These are phyloP conservation scores for Sphaerulina populicola DNA, from an alignment of 2,329 filamentous ascomycete genomes.

Conservation along the genomic window DNA sequence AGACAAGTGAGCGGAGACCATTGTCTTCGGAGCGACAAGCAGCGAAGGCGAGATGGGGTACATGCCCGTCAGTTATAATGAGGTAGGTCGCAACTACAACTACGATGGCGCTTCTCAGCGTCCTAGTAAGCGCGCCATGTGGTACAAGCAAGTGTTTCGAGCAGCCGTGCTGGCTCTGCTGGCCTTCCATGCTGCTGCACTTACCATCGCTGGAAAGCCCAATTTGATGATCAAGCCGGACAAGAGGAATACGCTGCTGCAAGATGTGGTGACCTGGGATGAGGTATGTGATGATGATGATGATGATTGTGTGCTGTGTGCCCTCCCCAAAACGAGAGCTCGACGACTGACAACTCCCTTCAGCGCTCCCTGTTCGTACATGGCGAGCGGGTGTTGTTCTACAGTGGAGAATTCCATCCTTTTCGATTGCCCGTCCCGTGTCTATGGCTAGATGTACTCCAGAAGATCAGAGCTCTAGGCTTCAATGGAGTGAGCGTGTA, in stretches of 20 bases:
- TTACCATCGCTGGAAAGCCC: constrained; percentile 44
- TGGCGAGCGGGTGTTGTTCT: constrained; percentile 63
- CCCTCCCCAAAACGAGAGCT: neutral
- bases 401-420: constrained; percentile 66
- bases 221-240: constrained; percentile 44
- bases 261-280: constrained; percentile 62
- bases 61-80: neutral
- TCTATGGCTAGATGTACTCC: constrained; percentile 64
- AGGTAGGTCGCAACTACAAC: neutral
- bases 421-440: constrained; percentile 55
- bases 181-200: constrained; percentile 30
- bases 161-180: constrained; percentile 23
- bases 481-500: constrained; percentile 77
- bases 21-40: constrained; percentile 9
- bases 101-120: neutral
- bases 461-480: constrained; percentile 73
- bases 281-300: constrained; percentile 32
- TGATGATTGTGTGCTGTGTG: neutral
- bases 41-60: constrained; percentile 9
- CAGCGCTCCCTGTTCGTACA: constrained; percentile 58
- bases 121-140: constrained; percentile 15
- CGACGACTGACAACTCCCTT: neutral
- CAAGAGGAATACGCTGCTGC: constrained; percentile 43
- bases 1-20: neutral
- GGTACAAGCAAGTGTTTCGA: constrained; percentile 22